A percentile compares a stretch with the other conserved stretches of the same genome.
phyloP scores from a whole-genome alignment of 2,329 filamentous ascomycete genomes.

The Aureobasidium sp. region DNA sequence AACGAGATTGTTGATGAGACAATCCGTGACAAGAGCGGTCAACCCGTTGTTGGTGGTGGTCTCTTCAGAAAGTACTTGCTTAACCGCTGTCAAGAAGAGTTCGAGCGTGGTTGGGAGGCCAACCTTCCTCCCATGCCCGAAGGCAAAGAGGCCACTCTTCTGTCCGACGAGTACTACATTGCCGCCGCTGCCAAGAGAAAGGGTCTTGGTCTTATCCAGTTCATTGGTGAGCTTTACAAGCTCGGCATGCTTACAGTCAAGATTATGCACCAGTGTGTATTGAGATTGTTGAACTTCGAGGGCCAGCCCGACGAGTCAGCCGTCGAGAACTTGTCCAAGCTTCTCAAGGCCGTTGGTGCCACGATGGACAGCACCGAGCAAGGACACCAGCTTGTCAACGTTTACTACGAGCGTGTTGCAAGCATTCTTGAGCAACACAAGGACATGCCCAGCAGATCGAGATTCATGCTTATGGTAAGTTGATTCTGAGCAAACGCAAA shows the following conservation, averaged over 20 bases:
- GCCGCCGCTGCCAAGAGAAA: constrained; percentile 92
- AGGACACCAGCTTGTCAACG: constrained; percentile 79
- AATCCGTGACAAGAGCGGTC: constrained; percentile 82
- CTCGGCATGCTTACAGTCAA: constrained; percentile 96
- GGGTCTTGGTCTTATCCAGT: constrained; percentile 95
- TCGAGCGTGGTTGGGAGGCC: constrained; percentile 93
- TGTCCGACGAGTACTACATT: constrained; percentile 94
- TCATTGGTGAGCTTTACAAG: constrained; percentile 99
- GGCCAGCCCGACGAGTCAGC: constrained; percentile 91
- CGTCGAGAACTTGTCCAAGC: constrained; percentile 89
- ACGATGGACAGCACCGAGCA: constrained; percentile 79
- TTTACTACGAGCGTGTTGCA: constrained; percentile 86
- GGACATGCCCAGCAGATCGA: constrained; percentile 71
- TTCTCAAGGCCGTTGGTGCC: constrained; percentile 82
- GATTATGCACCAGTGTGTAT: constrained; percentile 99
- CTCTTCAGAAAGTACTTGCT: constrained; percentile 98
- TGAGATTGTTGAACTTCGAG: constrained; percentile 93
- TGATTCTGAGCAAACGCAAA: neutral
- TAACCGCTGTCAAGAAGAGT: constrained; percentile 97
- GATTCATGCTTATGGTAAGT: constrained; percentile 82
- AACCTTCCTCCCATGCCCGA: constrained; percentile 76
- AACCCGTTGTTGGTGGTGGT: constrained; percentile 83
- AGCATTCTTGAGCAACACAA: constrained; percentile 72
- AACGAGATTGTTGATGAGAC: constrained; percentile 90
- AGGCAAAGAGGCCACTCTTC: constrained; percentile 68